Base-by-base conservation (phyloP, 768 basidiomycete species). In the Lentinula edodes region DNA sequence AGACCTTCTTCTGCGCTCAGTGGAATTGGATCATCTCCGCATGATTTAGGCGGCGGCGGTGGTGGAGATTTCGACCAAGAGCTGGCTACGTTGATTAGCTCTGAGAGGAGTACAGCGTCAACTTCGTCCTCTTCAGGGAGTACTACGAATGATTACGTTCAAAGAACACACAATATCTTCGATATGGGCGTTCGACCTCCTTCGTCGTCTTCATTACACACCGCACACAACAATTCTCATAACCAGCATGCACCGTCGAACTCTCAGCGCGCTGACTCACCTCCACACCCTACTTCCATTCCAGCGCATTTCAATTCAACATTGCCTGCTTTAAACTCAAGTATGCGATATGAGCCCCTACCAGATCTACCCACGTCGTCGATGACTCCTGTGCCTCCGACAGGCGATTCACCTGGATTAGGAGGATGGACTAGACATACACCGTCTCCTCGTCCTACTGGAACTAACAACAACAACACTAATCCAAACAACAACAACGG, bases 21-120 rank as follows among this genome's bases (percentile, higher is more conserved):
- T 75, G 67, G 61, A 9, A 54, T 64, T 77, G 6, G 76, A 76
- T 68, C 28, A 28, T 28, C 75, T 73, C 38, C 80, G 83, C 65
- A 84, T 68, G 75, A 77, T 59, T 61, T 74, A 5, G 65, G 69
- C 53, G 64, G 66, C 62, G 41, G 28, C 16, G 42, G 38, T 39
- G 38, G 28, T 61, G 79, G 83, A 70, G 87, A 90, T 72, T 84
- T 90, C 65, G 74, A 77, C 43, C 88, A 90, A 71, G 90, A 91
- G 64, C 81, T 90, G 38, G 87, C 83, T 85, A 88, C 71, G 77
- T 72, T 60, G 65, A 73, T 0, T 65, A 70, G 68, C 63, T 73
- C 78, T 54, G 81, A 80, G 38, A 75, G 78, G 63, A 58, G 55
- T 62, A 65, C 68, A 62, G 60, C 63, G 18, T 23, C 23, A n/a